phyloP scores from a whole-genome alignment of 2,329 filamentous ascomycete species.

The Domatiomyces globalis region DNA sequence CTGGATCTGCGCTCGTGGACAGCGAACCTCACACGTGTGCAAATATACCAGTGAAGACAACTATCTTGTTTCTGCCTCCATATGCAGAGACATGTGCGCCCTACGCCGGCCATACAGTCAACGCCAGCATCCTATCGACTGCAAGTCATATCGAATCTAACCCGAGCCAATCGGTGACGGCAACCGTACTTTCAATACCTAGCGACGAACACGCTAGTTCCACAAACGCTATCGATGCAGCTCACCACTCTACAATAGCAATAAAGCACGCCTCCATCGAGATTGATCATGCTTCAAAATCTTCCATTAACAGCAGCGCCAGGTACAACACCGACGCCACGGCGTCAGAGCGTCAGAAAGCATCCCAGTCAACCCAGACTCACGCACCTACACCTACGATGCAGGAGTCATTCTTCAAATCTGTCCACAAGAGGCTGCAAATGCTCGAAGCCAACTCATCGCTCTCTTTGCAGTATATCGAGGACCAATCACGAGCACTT shows the following conservation, averaged over 20 bases:
- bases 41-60: neutral
- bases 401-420: slow-evolving; percentile 96
- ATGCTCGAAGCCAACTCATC: slow-evolving; percentile 87
- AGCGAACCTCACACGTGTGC: neutral
- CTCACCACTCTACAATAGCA: slow-evolving; percentile 1
- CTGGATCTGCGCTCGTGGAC: neutral
- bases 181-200: neutral
- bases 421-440: slow-evolving; percentile 80
- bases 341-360: slow-evolving; percentile 17
- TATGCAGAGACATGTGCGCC: neutral
- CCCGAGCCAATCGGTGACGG: neutral
- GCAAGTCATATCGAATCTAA: neutral
- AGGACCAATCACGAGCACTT: slow-evolving; percentile 83
- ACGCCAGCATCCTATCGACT: neutral
- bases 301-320: slow-evolving; percentile 2
- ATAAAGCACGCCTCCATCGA: neutral
- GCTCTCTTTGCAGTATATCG: slow-evolving; percentile 85
- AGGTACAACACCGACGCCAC: slow-evolving; percentile 2
- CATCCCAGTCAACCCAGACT: slow-evolving; percentile 30
- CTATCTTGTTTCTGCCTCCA: neutral
- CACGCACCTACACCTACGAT: slow-evolving; percentile 59
- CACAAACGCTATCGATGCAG: neutral
- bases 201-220: neutral
- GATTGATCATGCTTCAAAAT: neutral
- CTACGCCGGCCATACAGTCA: neutral